Conservation (phyloP, 768 basidiomycete genomes). For the Vararia minispora region DNA sequence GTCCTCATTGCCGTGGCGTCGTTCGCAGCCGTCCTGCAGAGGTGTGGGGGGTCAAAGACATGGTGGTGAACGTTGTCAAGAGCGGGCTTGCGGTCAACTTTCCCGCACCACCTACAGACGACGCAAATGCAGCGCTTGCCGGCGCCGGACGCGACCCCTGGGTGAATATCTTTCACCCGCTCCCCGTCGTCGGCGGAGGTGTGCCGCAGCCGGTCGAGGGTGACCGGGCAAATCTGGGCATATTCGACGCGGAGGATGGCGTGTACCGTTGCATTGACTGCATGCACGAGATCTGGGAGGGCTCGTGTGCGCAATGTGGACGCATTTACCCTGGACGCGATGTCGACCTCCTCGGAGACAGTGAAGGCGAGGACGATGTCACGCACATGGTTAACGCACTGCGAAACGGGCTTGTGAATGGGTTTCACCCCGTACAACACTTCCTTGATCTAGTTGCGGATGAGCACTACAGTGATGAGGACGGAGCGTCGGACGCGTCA, state of each 20-base stretch:
- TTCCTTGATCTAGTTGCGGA: conserved; percentile 1
- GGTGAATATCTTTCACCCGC: conserved; percentile 43
- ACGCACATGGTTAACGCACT: conserved; percentile 12
- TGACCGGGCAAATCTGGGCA: conserved; percentile 34
- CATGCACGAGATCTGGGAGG: conserved; percentile 69
- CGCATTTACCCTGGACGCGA: conserved; percentile 48
- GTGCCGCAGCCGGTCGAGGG: conserved; percentile 14
- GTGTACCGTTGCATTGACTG: conserved; percentile 73
- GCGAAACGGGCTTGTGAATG: conserved; percentile 6
- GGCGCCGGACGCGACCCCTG: conserved; percentile 44
- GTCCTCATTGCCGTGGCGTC: conserved; percentile 33
- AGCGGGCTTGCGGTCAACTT: conserved; percentile 35
- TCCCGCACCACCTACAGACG: conserved; percentile 6
- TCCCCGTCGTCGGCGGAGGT: conserved; percentile 18
- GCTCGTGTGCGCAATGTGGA: conserved; percentile 50
- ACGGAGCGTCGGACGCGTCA: conserved; percentile 5
- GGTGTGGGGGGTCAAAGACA: conserved; percentile 36
- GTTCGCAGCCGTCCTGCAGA: conserved; percentile 34
- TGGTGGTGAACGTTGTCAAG: conserved; percentile 34
- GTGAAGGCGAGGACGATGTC: conserved; percentile 21
- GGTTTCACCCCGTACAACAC: conserved; percentile 3
- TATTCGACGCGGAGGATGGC: conserved; percentile 65
- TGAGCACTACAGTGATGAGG: conserved; percentile 6
- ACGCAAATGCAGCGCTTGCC: conserved; percentile 15
- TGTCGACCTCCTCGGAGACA: conserved; percentile 9